Evolutionary conservation across 2,329 filamentous ascomycete genomes (phyloP).

Genomic region (Aphanoascus verrucosus): DNA sequence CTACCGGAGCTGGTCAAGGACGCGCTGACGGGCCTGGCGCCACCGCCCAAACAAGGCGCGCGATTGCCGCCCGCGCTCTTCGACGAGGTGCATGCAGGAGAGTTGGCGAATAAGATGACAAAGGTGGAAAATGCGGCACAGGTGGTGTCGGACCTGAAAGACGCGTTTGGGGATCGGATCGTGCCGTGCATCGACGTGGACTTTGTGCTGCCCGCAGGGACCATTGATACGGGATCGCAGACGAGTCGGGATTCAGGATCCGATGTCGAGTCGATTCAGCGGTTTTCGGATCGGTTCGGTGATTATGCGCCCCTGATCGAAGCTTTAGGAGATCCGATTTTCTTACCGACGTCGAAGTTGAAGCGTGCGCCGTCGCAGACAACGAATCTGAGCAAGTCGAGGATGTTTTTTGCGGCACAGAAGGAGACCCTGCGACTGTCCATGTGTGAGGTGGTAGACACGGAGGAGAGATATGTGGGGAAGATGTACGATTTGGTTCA

Average conservation of each 20-base stretch:
- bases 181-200: slow-evolving; percentile 81
- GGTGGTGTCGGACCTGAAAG: slow-evolving; percentile 60
- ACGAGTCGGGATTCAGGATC: slow-evolving; percentile 50
- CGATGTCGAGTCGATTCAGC: slow-evolving; percentile 54
- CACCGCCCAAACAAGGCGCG: slow-evolving; percentile 47
- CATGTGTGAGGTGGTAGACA: slow-evolving; percentile 81
- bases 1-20: slow-evolving; percentile 66
- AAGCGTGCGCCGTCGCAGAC: slow-evolving; percentile 80
- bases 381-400: slow-evolving; percentile 65
- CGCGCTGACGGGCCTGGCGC: slow-evolving; percentile 49
- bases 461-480: slow-evolving; percentile 83
- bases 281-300: slow-evolving; percentile 60
- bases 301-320: slow-evolving; percentile 66
- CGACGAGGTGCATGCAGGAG: slow-evolving; percentile 82
- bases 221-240: slow-evolving; percentile 53
- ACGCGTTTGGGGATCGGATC: slow-evolving; percentile 68
- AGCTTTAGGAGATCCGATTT: slow-evolving; percentile 71
- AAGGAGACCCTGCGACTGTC: slow-evolving; percentile 78
- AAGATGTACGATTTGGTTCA: slow-evolving; percentile 78
- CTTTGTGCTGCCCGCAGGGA: slow-evolving; percentile 67
- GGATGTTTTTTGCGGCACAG: slow-evolving; percentile 67
- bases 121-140: slow-evolving; percentile 66
- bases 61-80: slow-evolving; percentile 64
- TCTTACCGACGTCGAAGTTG: slow-evolving; percentile 74
- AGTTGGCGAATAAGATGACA: slow-evolving; percentile 74